Percentiles rank a stretch among this genome's conserved stretches.
phyloP scores from a whole-genome alignment of 495 filamentous ascomycete species.

The Schizothecium vesticola region DNA sequence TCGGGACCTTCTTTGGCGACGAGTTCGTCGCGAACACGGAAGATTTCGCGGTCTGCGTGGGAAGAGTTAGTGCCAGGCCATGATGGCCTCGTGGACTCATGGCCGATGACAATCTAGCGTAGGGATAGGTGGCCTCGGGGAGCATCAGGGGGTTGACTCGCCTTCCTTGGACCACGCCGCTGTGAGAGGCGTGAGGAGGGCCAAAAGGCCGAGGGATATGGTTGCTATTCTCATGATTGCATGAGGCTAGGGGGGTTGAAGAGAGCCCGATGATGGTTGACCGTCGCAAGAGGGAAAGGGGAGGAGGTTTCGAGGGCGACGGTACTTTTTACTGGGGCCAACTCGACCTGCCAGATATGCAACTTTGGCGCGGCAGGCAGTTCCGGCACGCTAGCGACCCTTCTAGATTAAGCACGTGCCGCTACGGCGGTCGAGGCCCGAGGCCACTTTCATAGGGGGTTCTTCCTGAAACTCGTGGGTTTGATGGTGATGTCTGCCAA shows the following conservation, averaged over 20 bases:
- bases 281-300: neutral
- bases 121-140: neutral
- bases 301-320: neutral
- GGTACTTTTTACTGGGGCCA: conserved; percentile 6
- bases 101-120: neutral
- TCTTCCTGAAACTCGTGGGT: too few relatives aligned
- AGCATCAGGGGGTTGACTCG: conserved; percentile 31
- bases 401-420: neutral
- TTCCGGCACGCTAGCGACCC: conserved; percentile 3
- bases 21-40: conserved; percentile 85
- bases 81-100: neutral
- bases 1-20: conserved; percentile 66
- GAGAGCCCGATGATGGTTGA: neutral
- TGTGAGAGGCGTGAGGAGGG: conserved; percentile 54
- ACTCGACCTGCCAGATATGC: conserved; percentile 7
- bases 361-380: conserved; percentile 7
- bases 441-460: neutral
- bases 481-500: too few relatives aligned
- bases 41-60: conserved; percentile 86
- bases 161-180: conserved; percentile 84
- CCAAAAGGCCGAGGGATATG: conserved; percentile 51
- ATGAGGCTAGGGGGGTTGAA: conserved; percentile 19
- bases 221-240: conserved; percentile 49
- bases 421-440: neutral
- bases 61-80: conserved; percentile 4